Evolutionary conservation across 148 eudicot genomes (phyloP).

Genomic region (Silene latifolia): DNA sequence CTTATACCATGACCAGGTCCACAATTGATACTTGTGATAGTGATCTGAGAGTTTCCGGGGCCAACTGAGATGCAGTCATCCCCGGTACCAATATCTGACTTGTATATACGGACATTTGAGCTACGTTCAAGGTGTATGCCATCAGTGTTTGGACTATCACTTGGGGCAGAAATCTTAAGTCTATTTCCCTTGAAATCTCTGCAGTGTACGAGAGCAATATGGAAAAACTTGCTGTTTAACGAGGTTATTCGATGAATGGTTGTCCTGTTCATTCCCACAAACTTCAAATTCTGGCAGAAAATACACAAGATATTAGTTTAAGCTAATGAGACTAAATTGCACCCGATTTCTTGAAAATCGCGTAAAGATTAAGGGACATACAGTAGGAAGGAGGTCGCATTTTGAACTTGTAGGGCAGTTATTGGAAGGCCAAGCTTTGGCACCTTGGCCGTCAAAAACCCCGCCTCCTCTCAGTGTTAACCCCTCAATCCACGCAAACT

Average conservation of each 20-base stretch:
- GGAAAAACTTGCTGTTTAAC: constrained; percentile 54
- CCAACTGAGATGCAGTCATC: constrained; percentile 63
- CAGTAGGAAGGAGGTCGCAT: constrained; percentile 44
- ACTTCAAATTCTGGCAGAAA: constrained; percentile 40
- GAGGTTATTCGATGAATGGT: constrained; percentile 34
- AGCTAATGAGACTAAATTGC: too few relatives aligned
- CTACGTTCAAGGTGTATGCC: constrained; percentile 50
- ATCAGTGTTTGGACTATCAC: constrained; percentile 54
- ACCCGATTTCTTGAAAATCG: background rate
- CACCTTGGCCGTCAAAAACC: constrained; percentile 51
- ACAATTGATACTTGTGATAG: constrained; percentile 42
- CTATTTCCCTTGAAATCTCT: constrained; percentile 30
- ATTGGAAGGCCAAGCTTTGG: constrained; percentile 45
- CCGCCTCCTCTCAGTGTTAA: constrained; percentile 48
- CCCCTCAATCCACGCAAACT: constrained; percentile 43
- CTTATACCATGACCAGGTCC: constrained; percentile 66
- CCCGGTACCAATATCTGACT: constrained; percentile 44
- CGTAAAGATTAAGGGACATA: constrained; percentile 10
- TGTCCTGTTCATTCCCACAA: constrained; percentile 47
- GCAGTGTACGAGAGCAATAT: constrained; percentile 43
- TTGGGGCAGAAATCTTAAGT: constrained; percentile 39
- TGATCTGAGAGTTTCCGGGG: constrained; percentile 41
- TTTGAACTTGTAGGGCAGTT: constrained; percentile 33
- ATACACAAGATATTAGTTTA: too few relatives aligned
- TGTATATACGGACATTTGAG: constrained; percentile 31